Base-by-base conservation (phyloP, 2,329 filamentous ascomycete genomes). In the Fusarium mangiferae region DNA sequence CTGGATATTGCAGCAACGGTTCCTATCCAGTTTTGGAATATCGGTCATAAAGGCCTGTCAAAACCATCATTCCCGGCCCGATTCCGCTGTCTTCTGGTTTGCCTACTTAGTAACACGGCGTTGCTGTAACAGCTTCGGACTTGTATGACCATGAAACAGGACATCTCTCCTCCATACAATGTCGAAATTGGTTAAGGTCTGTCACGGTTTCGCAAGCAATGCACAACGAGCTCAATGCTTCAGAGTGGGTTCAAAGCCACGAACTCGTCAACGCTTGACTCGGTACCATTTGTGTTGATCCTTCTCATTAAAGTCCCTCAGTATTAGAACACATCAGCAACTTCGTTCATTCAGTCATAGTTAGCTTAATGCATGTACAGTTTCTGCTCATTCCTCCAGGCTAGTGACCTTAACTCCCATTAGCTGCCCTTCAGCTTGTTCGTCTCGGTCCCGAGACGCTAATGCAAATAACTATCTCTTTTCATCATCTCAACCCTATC, bases 41-140 rank as follows among this genome's bases (percentile, higher is more conserved):
- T 52, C 45, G 20, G 48, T 26, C 48, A 45, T 48, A 35, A 44
- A 60, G 22, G 44, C 42, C 49, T 71, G 41, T 49, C 52, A 55
- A 62, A 55, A 39, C 28, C 48, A 61, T 63, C 48, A 35, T 48
- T 49, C 33, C 54, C 62, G 49, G 58, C 30, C 66, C 62, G 62
- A 68, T 62, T 66, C 55, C 39, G 41, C 55, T 58, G 64, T 39
- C 56, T 66, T 54, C 26, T 44, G 33, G 45, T 26, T 35, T 58
- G 13, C 9, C 33, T 26, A 35, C 30, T 20, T n/a, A 36, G n/a
- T 36, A 46, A 33, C 30, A 45, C 17, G 26, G 38, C 12, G 15
- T 36, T 48, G 49, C 38, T 28, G 35, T 36, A 46, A 28, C 14
- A 45, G 26, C 60, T 38, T 62, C 38, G 41, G 38, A 39, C 28